These are phyloP conservation scores for Boehmeria nivea DNA, from an alignment of 306 rosid species.

Conservation along the genomic window DNA sequence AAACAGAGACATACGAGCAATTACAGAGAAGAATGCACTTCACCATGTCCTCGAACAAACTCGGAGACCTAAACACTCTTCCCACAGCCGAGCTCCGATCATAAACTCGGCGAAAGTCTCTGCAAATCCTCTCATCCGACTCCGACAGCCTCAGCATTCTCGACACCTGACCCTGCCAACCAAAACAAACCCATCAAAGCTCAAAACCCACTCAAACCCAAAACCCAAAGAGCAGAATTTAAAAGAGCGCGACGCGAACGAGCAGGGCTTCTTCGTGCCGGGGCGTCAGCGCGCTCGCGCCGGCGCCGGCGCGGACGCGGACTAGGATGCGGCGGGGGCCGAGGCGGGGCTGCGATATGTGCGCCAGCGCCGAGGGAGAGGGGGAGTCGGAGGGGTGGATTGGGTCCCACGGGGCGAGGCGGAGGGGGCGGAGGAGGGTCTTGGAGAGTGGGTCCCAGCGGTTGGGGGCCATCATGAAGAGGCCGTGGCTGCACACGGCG, in stretches of 20 bases:
- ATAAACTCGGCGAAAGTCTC: constrained; percentile 3
- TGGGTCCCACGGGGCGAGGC: constrained; percentile 39
- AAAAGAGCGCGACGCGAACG: constrained; percentile 11
- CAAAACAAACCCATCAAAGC: not conserved
- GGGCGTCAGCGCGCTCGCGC: constrained; percentile 18
- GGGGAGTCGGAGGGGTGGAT: constrained; percentile 21
- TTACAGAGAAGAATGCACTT: constrained; percentile 53
- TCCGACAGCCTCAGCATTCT: constrained; percentile 49
- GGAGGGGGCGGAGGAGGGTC: constrained; percentile 33
- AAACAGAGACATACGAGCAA: constrained; percentile 29
- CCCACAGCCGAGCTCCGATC: constrained; percentile 21
- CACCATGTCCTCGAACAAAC: constrained; percentile 54
- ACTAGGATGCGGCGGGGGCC: constrained; percentile 8
- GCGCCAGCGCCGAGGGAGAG: constrained; percentile 20
- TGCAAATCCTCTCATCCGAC: constrained; percentile 17
- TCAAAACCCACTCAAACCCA: not conserved
- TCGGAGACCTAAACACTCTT: constrained; percentile 47
- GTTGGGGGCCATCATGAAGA: constrained; percentile 58
- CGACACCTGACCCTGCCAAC: constrained; percentile 26
- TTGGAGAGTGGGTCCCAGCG: constrained; percentile 44
- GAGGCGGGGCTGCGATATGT: constrained; percentile 19
- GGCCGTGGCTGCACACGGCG: constrained; percentile 48
- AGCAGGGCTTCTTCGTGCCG: constrained; percentile 21
- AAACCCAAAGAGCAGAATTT: not conserved
- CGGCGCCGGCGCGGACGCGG: constrained; percentile 17